Evolutionary conservation across 805 yeast genomes (phyloP).

Genomic region (Yarrowia keelungensis): DNA sequence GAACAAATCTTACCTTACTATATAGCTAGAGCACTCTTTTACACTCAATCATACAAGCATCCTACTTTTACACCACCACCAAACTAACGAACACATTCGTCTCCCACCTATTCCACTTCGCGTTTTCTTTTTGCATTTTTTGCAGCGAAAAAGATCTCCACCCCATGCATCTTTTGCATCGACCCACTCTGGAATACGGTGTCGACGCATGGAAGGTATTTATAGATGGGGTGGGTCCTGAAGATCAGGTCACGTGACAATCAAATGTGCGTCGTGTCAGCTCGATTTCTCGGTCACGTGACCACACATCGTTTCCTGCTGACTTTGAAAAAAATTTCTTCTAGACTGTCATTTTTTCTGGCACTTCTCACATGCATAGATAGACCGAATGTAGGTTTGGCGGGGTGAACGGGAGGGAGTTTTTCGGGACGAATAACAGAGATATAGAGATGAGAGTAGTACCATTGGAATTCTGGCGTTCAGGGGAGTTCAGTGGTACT

Average conservation of each 20-base stretch:
- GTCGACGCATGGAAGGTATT: constrained; percentile 11
- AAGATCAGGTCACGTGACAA: not conserved
- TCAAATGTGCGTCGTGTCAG: too few relatives aligned
- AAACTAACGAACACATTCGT: not conserved
- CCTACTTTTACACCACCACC: too few relatives aligned
- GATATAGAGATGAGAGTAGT: not conserved
- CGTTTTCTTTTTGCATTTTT: not conserved
- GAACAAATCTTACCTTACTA: too few relatives aligned
- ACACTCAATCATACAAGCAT: too few relatives aligned
- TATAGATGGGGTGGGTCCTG: not conserved
- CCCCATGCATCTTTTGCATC: constrained; percentile 12
- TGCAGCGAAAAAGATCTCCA: not conserved
- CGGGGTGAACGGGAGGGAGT: too few relatives aligned
- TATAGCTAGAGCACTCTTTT: too few relatives aligned
- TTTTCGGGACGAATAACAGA: too few relatives aligned
- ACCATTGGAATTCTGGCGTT: not conserved
- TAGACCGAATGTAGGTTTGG: not conserved
- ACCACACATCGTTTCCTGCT: too few relatives aligned
- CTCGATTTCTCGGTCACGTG: too few relatives aligned
- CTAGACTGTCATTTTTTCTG: not conserved
- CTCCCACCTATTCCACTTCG: not conserved
- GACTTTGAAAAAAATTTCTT: too few relatives aligned
- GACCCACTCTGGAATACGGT: constrained; percentile 23
- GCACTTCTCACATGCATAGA: constrained; percentile 19
- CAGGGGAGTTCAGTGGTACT: not conserved